Conservation (phyloP, 2,329 filamentous ascomycete genomes). For the Colletotrichum caudatum region DNA sequence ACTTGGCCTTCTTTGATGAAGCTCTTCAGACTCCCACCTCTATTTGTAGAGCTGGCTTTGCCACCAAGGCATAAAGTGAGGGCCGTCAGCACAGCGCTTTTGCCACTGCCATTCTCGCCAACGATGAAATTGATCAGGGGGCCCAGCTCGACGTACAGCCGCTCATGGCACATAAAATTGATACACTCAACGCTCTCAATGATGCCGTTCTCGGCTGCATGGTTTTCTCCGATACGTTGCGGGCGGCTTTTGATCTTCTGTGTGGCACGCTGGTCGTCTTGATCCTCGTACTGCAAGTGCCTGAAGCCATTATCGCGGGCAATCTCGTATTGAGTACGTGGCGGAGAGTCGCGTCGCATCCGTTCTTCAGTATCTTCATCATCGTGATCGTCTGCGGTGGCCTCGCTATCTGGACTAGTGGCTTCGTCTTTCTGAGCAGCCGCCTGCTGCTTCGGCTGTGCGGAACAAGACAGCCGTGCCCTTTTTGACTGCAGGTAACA, state of each 20-base stretch:
- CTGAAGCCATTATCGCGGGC: slow-evolving; percentile 70
- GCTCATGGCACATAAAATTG: slow-evolving; percentile 97
- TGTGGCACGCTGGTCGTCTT: slow-evolving; percentile 73
- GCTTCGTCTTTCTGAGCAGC: slow-evolving; percentile 35
- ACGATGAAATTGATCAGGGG: slow-evolving; percentile 98
- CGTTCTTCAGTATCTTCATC: slow-evolving; percentile 47
- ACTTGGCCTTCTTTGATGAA: slow-evolving; percentile 93
- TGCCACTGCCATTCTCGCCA: slow-evolving; percentile 96
- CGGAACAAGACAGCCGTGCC: slow-evolving; percentile 49
- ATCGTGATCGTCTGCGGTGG: slow-evolving; percentile 49
- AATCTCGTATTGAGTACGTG: slow-evolving; percentile 71
- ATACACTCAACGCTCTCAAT: slow-evolving; percentile 87
- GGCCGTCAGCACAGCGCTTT: slow-evolving; percentile 94
- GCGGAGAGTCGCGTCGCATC: slow-evolving; percentile 51
- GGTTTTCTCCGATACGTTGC: slow-evolving; percentile 71
- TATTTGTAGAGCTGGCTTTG: slow-evolving; percentile 92
- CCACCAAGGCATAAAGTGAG: slow-evolving; percentile 95
- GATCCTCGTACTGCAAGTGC: slow-evolving; percentile 67
- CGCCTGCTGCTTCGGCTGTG: slow-evolving; percentile 38
- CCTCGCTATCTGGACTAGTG: slow-evolving; percentile 42
- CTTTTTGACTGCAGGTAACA: slow-evolving; percentile 49
- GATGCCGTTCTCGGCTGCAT: slow-evolving; percentile 84
- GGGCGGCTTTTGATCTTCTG: slow-evolving; percentile 69
- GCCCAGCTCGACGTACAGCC: slow-evolving; percentile 85
- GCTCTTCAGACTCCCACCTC: slow-evolving; percentile 87